Evolutionary conservation across 331 rosid species (phyloP).

Genomic region (Stylosanthes scabra): DNA sequence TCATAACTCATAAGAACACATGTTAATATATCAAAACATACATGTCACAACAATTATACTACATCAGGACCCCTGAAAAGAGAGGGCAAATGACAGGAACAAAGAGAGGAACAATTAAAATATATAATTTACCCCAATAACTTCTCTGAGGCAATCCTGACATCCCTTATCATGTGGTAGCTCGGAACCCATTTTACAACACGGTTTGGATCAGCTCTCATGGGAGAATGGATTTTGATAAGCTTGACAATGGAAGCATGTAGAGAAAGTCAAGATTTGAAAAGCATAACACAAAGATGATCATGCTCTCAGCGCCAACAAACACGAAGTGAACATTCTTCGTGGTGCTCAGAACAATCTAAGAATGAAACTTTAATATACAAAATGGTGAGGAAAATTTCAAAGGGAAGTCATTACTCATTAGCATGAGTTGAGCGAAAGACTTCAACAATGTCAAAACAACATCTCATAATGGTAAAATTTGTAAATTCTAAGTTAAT

Average conservation of each 20-base stretch:
- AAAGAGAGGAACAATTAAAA: background rate
- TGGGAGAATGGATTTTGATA: conserved; percentile 94
- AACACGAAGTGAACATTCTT: conserved; percentile 8
- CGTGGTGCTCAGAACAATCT: background rate
- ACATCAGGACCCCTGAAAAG: background rate
- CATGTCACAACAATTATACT: too few species aligned
- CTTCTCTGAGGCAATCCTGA: conserved; percentile 92
- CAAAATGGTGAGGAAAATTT: conserved; percentile 17
- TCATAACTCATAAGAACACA: too few species aligned
- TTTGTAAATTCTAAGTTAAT: conserved; percentile 7
- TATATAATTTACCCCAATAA: conserved; percentile 58
- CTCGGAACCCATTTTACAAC: conserved; percentile 85
- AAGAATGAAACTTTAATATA: conserved; percentile 23
- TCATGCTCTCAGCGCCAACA: conserved; percentile 19
- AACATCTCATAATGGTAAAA: conserved; percentile 11
- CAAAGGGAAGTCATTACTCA: conserved; percentile 11
- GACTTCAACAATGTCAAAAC: conserved; percentile 10
- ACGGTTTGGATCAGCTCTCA: conserved; percentile 90
- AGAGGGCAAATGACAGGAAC: background rate
- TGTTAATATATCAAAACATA: too few species aligned
- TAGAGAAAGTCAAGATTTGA: conserved; percentile 31
- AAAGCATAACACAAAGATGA: conserved; percentile 30
- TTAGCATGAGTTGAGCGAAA: conserved; percentile 6
- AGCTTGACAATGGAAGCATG: conserved; percentile 61
- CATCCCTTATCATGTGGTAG: conserved; percentile 57